These are phyloP conservation scores for Juglanconis sp. DNA, from an alignment of 2,329 filamentous ascomycete genomes.

Conservation along the genomic window DNA sequence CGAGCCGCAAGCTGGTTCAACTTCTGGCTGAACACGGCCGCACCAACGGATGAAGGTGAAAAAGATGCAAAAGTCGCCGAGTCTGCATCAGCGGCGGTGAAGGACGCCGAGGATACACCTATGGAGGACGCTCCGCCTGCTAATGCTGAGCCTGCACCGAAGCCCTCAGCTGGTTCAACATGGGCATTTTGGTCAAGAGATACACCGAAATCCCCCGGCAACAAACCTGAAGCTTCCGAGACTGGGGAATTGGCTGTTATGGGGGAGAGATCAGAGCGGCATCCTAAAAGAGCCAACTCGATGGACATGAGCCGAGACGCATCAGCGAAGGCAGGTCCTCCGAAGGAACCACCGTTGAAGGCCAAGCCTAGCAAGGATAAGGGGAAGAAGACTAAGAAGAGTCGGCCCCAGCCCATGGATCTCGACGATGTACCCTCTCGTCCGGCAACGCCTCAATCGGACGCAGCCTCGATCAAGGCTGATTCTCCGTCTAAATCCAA, in stretches of 20 bases:
- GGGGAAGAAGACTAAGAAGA: slow-evolving; percentile 39
- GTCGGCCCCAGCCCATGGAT: slow-evolving; percentile 47
- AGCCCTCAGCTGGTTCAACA: slow-evolving; percentile 58
- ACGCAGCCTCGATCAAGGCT: slow-evolving; percentile 23
- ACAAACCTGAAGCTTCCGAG: slow-evolving; percentile 31
- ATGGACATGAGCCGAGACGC: slow-evolving; percentile 34
- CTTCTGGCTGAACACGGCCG: slow-evolving; percentile 13
- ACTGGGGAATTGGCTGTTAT: slow-evolving; percentile 55
- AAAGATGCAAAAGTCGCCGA: slow-evolving; percentile 15
- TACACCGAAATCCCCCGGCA: slow-evolving; percentile 32
- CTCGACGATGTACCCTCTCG: slow-evolving; percentile 37
- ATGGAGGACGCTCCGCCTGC: slow-evolving; percentile 39
- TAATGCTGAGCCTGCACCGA: slow-evolving; percentile 28
- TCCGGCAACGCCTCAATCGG: slow-evolving; percentile 33
- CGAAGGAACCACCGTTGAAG: slow-evolving; percentile 33
- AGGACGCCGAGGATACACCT: slow-evolving; percentile 38
- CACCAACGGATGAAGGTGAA: slow-evolving; percentile 5
- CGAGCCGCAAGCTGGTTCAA: slow-evolving; percentile 31
- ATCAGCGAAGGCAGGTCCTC: slow-evolving; percentile 21
- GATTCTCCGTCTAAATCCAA: slow-evolving; percentile 28
- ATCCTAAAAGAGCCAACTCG: slow-evolving; percentile 46
- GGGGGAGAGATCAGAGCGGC: slow-evolving; percentile 53
- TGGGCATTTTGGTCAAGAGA: slow-evolving; percentile 82
- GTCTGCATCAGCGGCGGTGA: slow-evolving; percentile 18
- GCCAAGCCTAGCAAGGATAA: slow-evolving; percentile 26